phyloP scores from a whole-genome alignment of 768 basidiomycete species.

The Cystofilobasidium macerans region DNA sequence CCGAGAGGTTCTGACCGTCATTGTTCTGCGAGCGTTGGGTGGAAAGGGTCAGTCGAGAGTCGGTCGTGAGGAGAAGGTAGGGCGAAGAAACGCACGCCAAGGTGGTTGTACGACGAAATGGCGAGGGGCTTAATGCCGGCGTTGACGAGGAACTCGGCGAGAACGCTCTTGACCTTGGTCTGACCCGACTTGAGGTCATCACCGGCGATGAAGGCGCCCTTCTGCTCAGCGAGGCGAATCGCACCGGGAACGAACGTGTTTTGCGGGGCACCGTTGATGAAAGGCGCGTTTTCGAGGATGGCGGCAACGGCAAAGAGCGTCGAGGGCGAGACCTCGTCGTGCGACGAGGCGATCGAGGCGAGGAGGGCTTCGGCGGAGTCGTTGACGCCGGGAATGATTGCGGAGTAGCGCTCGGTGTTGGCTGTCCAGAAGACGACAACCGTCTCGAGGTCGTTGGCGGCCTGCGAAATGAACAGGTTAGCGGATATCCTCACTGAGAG shows the following conservation, averaged over 20 bases:
- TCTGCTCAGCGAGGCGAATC: slow-evolving; percentile 79
- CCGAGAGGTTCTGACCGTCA: slow-evolving; percentile 82
- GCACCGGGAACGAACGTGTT: slow-evolving; percentile 97
- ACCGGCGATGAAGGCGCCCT: slow-evolving; percentile 86
- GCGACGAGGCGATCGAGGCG: slow-evolving; percentile 65
- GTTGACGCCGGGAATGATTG: slow-evolving; percentile 86
- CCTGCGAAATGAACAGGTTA: background rate
- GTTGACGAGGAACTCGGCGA: slow-evolving; percentile 81
- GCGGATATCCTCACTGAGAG: too few species aligned
- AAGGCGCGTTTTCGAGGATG: slow-evolving; percentile 88
- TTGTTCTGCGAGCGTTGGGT: slow-evolving; percentile 42
- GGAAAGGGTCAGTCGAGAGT: background rate
- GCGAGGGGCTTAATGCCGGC: slow-evolving; percentile 53
- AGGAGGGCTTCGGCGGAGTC: slow-evolving; percentile 85
- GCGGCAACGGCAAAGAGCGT: slow-evolving; percentile 90
- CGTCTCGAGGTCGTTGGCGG: slow-evolving; percentile 66
- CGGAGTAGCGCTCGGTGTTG: slow-evolving; percentile 95
- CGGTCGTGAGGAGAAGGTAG: background rate
- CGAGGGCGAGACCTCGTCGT: slow-evolving; percentile 90
- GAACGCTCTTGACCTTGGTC: slow-evolving; percentile 81
- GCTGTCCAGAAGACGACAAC: slow-evolving; percentile 94
- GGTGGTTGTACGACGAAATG: slow-evolving; percentile 96
- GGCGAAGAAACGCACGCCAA: slow-evolving; percentile 57
- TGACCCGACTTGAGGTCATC: slow-evolving; percentile 98
- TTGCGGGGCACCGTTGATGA: slow-evolving; percentile 95